A percentile compares a stretch with the other conserved stretches of the same genome.
phyloP scores from a whole-genome alignment of 1,284 basidiomycete species.

The Amylostereum areolatum region DNA sequence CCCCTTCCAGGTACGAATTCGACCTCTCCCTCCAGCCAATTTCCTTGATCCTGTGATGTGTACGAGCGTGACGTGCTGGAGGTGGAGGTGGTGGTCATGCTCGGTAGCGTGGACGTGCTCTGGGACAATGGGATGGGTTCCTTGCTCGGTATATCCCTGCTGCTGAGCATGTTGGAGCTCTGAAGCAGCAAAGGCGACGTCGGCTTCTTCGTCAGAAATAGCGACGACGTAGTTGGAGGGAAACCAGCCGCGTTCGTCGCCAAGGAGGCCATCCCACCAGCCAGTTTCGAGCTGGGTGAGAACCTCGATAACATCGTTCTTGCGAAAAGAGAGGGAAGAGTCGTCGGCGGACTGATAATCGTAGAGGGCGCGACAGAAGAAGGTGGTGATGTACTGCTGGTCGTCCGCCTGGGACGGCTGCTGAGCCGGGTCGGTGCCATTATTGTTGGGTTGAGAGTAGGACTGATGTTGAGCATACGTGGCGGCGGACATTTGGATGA shows the following conservation, averaged over 20 bases:
- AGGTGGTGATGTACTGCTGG: slow-evolving; percentile 56
- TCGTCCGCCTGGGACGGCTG: slow-evolving; percentile 26
- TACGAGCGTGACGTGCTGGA: not conserved
- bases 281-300: slow-evolving; percentile 86
- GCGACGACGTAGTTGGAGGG: slow-evolving; percentile 89
- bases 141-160: not conserved
- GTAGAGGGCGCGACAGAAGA: slow-evolving; percentile 90
- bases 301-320: slow-evolving; percentile 90
- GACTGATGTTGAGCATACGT: not conserved
- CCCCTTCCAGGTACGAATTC: slow-evolving; percentile 14
- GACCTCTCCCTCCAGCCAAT: slow-evolving; percentile 22
- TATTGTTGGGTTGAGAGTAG: slow-evolving; percentile 3
- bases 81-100: not conserved
- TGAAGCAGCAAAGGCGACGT: slow-evolving; percentile 48
- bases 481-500: slow-evolving; percentile 3
- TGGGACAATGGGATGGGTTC: not conserved
- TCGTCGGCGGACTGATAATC: slow-evolving; percentile 85
- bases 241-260: slow-evolving; percentile 91
- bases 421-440: slow-evolving; percentile 8
- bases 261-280: slow-evolving; percentile 98
- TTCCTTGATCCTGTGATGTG: slow-evolving; percentile 7
- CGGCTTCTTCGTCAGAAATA: slow-evolving; percentile 76
- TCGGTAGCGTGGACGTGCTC: not conserved
- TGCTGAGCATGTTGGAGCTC: slow-evolving; percentile 29
- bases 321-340: slow-evolving; percentile 82